These are phyloP conservation scores for Cyphellophora europaea DNA, from an alignment of 2,329 filamentous ascomycete species.

Conservation along the genomic window DNA sequence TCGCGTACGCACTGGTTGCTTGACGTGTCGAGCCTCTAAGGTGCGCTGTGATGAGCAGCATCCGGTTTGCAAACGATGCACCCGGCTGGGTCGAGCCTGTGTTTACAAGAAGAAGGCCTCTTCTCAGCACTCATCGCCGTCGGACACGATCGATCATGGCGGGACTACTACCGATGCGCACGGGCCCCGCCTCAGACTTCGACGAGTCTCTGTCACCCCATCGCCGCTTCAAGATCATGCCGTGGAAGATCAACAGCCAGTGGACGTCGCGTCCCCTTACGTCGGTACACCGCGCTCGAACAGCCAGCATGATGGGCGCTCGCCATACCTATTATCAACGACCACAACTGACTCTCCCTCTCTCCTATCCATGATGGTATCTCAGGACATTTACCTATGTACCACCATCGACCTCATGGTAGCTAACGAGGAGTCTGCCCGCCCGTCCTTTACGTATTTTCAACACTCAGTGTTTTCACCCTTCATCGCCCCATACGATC, in stretches of 20 bases:
- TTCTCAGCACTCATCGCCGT: background rate
- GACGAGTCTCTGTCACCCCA: background rate
- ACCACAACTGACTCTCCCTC: background rate
- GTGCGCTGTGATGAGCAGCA: slow-evolving; percentile 32
- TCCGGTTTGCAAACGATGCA: slow-evolving; percentile 25
- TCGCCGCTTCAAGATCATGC: no score
- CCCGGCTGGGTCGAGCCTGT: slow-evolving; percentile 5
- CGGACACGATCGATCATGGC: background rate
- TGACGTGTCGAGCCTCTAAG: slow-evolving; percentile 23
- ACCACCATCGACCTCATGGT: slow-evolving; percentile 7
- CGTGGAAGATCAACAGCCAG: background rate
- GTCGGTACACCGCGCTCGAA: background rate
- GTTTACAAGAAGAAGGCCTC: slow-evolving; percentile 3
- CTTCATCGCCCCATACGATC: slow-evolving; percentile 3
- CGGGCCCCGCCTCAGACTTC: background rate
- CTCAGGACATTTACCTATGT: slow-evolving; percentile 8
- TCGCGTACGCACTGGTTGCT: slow-evolving; percentile 22
- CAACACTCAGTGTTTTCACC: slow-evolving; percentile 2
- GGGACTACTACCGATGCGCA: background rate
- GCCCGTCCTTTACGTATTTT: slow-evolving; percentile 6
- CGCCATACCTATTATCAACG: background rate
- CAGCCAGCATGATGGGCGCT: background rate
- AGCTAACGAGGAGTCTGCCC: slow-evolving; percentile 1
- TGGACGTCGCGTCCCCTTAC: background rate
- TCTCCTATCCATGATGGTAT: slow-evolving; percentile 4